Conservation (phyloP, 2,329 filamentous ascomycete species). For the Cytospora paraplurivora region DNA sequence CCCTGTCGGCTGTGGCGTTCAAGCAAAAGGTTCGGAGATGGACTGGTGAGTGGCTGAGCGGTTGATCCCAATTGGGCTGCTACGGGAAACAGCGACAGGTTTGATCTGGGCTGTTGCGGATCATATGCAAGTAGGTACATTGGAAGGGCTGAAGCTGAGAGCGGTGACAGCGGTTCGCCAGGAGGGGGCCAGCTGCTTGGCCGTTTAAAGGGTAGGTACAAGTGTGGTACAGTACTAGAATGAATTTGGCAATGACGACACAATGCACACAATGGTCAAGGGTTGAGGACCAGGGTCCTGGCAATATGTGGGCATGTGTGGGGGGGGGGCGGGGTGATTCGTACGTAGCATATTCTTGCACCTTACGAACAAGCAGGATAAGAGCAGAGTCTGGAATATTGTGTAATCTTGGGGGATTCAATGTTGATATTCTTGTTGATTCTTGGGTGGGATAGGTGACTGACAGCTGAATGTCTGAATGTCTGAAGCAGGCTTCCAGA, state of each 20-base stretch:
- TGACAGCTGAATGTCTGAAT: too few relatives aligned
- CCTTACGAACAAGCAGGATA: too few relatives aligned
- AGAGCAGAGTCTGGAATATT: too few relatives aligned
- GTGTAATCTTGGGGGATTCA: background rate
- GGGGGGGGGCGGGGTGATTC: background rate
- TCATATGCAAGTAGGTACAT: background rate
- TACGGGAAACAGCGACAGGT: too few relatives aligned
- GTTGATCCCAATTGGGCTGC: too few relatives aligned
- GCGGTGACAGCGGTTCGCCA: background rate
- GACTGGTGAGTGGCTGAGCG: slow-evolving; percentile 10
- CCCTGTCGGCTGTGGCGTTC: background rate
- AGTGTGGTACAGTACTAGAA: background rate
- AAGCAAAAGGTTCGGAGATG: background rate
- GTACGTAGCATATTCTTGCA: too few relatives aligned
- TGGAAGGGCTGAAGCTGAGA: background rate
- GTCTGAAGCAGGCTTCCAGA: too few relatives aligned
- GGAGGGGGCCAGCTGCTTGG: slow-evolving; percentile 16
- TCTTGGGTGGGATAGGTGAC: too few relatives aligned
- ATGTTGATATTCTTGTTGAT: too few relatives aligned
- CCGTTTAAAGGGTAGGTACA: too few relatives aligned
- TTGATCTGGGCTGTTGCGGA: background rate
- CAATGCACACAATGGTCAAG: background rate
- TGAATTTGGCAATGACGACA: background rate
- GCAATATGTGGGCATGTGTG: slow-evolving; percentile 3
- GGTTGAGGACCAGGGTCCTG: slow-evolving; percentile 11